Evolutionary conservation across 148 eudicot genomes (phyloP).

Genomic region (Silene latifolia): DNA sequence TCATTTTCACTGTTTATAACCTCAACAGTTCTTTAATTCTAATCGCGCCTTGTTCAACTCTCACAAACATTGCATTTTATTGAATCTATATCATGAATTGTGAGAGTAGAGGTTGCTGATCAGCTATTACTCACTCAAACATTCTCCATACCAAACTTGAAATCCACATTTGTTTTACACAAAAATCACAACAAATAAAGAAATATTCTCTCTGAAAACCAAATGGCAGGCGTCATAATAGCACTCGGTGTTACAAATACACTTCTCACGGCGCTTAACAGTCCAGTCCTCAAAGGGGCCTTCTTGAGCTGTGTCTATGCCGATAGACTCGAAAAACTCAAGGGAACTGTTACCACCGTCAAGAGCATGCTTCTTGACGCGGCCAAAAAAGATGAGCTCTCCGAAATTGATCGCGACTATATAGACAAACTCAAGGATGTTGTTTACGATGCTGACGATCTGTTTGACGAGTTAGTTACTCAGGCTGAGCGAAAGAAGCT

Average conservation of each 20-base stretch:
- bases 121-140: too few relatives aligned
- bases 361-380: background rate
- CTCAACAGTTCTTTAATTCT: too few relatives aligned
- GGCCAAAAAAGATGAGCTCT: background rate
- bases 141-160: too few relatives aligned
- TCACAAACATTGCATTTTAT: too few relatives aligned
- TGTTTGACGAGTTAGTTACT: conserved; percentile 24
- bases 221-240: background rate
- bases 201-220: too few relatives aligned
- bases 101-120: too few relatives aligned
- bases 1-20: too few relatives aligned
- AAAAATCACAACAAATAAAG: too few relatives aligned
- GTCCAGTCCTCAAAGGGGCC: background rate
- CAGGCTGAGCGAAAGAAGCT: background rate
- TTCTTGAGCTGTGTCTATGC: background rate
- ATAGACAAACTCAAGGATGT: background rate
- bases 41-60: too few relatives aligned
- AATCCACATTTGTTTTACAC: too few relatives aligned
- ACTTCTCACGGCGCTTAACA: background rate
- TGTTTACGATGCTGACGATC: conserved; percentile 26
- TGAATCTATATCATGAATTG: too few relatives aligned
- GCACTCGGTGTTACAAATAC: background rate
- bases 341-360: background rate
- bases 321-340: background rate
- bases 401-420: background rate